Base-by-base conservation (phyloP, 768 basidiomycete genomes). In the Lanmaoa rubissima region DNA sequence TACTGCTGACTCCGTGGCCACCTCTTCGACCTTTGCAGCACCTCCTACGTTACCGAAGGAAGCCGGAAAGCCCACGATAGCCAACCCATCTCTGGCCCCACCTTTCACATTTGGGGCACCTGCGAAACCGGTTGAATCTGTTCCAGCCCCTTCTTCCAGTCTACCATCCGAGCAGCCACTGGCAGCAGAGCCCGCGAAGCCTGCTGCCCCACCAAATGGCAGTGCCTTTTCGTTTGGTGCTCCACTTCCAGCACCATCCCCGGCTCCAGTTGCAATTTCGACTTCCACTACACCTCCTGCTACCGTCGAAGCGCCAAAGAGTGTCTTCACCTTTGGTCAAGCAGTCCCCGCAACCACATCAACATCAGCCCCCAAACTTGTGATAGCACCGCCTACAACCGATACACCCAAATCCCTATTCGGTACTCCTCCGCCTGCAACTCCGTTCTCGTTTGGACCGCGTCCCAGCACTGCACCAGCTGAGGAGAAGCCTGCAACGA, bases 361-460 rank as follows among this genome's bases (percentile, higher is more conserved):
- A 12, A 42, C 51, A 9, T 19, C 67, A 2, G 38, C 53, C 0
- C 42, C 67, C 14, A 34, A 51, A 17, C 35, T 64, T 4, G 52
- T n/a, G 48, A 43, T 17, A 19, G 44, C 54, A 16, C 45, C 54
- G 16, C 47, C 69, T 16, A 46, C 70, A 17, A 41, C 69, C 10
- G 77, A 81, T 26, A 63, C 74, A 0, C 68, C 78, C 0, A 81
- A 82, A 61, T 70, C 80, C 2, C 31, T 73, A 8, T 82, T 83
- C 46, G 73, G 75, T 34, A 57, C 64, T 11, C 65, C 66, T 41
- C 54, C 62, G 36, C 61, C 67, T 53, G 35, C 56, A 39, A 60
- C 63, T 46, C 50, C 71, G 16, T 86, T 86, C 63, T 65, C 76
- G 6, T 85, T 87, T 60, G 78, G 76, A 13, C 65, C 60, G 47